A percentile compares a stretch with the other conserved stretches of the same genome.
phyloP scores from a whole-genome alignment of 345 rosid genomes.

The Citrus mangshanensis region DNA sequence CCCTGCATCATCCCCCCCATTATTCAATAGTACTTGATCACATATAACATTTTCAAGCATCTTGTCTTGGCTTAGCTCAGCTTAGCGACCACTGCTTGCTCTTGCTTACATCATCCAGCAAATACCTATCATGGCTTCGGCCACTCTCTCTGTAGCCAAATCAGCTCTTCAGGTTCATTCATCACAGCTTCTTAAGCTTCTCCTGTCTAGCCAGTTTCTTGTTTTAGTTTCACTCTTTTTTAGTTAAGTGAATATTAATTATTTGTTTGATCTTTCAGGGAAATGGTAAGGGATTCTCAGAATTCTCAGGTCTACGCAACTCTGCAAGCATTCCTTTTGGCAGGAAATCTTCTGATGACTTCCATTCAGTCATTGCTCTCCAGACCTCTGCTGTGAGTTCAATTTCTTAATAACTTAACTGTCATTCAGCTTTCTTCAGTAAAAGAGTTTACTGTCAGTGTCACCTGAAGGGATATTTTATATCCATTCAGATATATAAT shows the following conservation, averaged over 20 bases:
- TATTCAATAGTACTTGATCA: background rate
- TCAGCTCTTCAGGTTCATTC: slow-evolving; percentile 78
- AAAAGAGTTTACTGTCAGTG: background rate
- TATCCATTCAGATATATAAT: background rate
- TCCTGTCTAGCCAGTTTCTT: slow-evolving; percentile 1
- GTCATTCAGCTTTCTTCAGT: too few species aligned
- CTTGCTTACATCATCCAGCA: background rate
- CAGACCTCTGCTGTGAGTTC: slow-evolving; percentile 81
- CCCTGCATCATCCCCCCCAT: background rate
- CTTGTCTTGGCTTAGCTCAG: background rate
- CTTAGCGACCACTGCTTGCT: background rate
- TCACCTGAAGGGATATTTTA: background rate
- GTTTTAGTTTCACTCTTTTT: background rate
- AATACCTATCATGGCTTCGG: slow-evolving; percentile 65
- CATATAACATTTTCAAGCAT: background rate
- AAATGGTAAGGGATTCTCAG: slow-evolving; percentile 59
- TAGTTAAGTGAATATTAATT: background rate
- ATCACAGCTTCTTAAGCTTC: background rate
- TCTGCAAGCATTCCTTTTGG: slow-evolving; percentile 59
- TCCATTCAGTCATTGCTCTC: slow-evolving; percentile 58
- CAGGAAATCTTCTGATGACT: slow-evolving; percentile 69
- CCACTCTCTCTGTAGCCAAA: slow-evolving; percentile 82
- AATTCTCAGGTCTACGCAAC: slow-evolving; percentile 75
- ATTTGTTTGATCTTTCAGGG: slow-evolving; percentile 25
- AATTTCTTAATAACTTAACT: background rate